A percentile compares a stretch with the other conserved stretches of the same genome.
Evolutionary conservation across 1,284 basidiomycete genomes (phyloP).

Genomic region (Sporisorium exsertum): DNA sequence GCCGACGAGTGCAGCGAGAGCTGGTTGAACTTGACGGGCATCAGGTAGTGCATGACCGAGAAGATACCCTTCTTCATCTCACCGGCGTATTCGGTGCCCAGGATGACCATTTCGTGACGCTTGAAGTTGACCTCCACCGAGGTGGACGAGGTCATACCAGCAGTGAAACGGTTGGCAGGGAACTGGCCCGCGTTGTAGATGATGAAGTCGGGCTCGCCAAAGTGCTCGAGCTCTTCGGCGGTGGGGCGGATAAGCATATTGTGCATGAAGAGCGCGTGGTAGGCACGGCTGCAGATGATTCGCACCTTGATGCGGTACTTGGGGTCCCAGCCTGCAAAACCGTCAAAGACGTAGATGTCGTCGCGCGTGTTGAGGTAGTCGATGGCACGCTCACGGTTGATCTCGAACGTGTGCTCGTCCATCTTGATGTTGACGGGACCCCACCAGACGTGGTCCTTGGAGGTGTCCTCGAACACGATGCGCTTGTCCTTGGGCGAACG

Average conservation of each 20-base stretch:
- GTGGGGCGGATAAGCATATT: slow-evolving; percentile 98
- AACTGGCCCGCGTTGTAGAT: slow-evolving; percentile 99
- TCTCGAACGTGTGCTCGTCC: slow-evolving; percentile 97
- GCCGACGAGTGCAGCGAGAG: slow-evolving; percentile 99
- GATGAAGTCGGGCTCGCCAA: slow-evolving; percentile 99
- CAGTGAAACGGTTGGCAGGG: slow-evolving; percentile 99
- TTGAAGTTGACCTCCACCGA: slow-evolving; percentile 99
- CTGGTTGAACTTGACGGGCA: slow-evolving; percentile 98
- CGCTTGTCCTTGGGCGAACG: slow-evolving; percentile 99
- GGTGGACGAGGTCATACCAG: slow-evolving; percentile 98
- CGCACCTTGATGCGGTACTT: slow-evolving; percentile 99
- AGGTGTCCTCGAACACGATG: slow-evolving; percentile 97
- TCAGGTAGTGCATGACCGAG: slow-evolving; percentile 99
- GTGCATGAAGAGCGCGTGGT: slow-evolving; percentile 98
- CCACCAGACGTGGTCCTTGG: slow-evolving; percentile 99
- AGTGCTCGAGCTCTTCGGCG: slow-evolving; percentile 90
- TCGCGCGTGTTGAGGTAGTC: slow-evolving; percentile 97
- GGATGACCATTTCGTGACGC: slow-evolving; percentile 99
- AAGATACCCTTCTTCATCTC: slow-evolving; percentile 99
- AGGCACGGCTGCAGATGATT: slow-evolving; percentile 96
- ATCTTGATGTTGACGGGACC: slow-evolving; percentile 99
- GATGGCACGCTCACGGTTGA: slow-evolving; percentile 99
- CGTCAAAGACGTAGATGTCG: slow-evolving; percentile 99
- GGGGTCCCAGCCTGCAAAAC: slow-evolving; percentile 97
- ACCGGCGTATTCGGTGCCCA: slow-evolving; percentile 98